Evolutionary conservation across 768 basidiomycete genomes (phyloP).

Genomic region (Tulasnella sp.): DNA sequence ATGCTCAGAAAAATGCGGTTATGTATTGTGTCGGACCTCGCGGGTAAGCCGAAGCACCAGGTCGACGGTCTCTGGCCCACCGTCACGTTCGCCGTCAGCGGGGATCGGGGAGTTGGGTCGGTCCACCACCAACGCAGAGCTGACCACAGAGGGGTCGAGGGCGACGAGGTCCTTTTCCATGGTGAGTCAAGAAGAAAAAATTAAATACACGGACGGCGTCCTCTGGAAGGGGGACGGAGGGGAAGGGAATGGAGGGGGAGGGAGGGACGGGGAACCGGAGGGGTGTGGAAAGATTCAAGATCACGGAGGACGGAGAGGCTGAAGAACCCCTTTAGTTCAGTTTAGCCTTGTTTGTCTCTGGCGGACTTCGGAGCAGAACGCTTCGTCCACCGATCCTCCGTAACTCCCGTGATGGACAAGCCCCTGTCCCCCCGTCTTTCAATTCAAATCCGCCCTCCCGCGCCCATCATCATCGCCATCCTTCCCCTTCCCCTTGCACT

Average conservation of each 20-base stretch:
- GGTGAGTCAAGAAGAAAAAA: background rate
- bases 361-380: slow-evolving; percentile 20
- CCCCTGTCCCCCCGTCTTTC: slow-evolving; percentile 10
- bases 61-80: slow-evolving; percentile 28
- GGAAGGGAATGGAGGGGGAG: slow-evolving; percentile 1
- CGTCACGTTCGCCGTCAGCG: slow-evolving; percentile 29
- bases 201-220: background rate
- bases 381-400: slow-evolving; percentile 19
- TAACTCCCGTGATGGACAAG: slow-evolving; percentile 18
- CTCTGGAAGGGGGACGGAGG: background rate
- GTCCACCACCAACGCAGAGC: slow-evolving; percentile 1
- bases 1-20: slow-evolving; percentile 1
- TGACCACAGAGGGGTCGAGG: background rate
- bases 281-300: slow-evolving; percentile 20
- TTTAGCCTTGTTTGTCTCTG: slow-evolving; percentile 3
- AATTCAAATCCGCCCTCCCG: background rate
- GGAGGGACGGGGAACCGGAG: slow-evolving; percentile 20
- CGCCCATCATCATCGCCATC: background rate
- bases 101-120: background rate
- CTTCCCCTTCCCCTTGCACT: background rate
- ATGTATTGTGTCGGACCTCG: background rate
- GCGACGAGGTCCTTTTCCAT: background rate
- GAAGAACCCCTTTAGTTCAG: slow-evolving; percentile 20
- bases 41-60: slow-evolving; percentile 18
- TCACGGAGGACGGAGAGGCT: slow-evolving; percentile 18